Conservation (phyloP, 768 basidiomycete genomes). For the Leucocoprinus sp. region DNA sequence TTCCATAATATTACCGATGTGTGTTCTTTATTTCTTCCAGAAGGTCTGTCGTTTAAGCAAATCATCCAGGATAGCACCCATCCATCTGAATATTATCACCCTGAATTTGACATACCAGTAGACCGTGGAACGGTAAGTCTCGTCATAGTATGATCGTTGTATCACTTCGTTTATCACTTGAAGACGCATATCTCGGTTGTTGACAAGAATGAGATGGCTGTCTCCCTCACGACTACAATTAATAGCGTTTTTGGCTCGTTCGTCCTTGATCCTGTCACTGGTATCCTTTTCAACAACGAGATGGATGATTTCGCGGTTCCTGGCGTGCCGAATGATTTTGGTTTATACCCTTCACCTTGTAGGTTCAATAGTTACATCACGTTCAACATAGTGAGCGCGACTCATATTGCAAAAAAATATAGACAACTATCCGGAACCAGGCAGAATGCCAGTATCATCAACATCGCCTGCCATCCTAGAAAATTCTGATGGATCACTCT, state of each 20-base stretch:
- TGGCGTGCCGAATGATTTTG: constrained; percentile 76
- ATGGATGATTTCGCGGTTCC: constrained; percentile 94
- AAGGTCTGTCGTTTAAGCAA: neutral
- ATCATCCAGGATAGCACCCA: constrained; percentile 68
- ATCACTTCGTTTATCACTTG: neutral
- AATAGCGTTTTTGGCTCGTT: constrained; percentile 86
- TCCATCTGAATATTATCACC: constrained; percentile 72
- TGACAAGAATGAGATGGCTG: constrained; percentile 82
- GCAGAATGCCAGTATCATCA: constrained; percentile 88
- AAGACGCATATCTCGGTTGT: constrained; percentile 82
- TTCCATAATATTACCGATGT: constrained; percentile 78
- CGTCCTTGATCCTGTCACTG: constrained; percentile 81
- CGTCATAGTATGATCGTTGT: no score
- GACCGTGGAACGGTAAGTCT: constrained; percentile 88
- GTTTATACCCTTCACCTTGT: constrained; percentile 78
- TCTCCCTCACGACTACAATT: constrained; percentile 80
- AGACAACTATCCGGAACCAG: constrained; percentile 86
- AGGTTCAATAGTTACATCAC: constrained; percentile 15
- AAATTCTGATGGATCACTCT: constrained; percentile 62
- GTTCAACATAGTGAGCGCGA: neutral
- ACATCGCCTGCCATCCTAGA: constrained; percentile 78
- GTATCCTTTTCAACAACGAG: constrained; percentile 88
- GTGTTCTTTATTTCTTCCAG: constrained; percentile 5
- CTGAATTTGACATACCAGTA: constrained; percentile 66
- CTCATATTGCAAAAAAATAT: neutral